Evolutionary conservation across 2,329 filamentous ascomycete species (phyloP).

Genomic region (Aspergillus pseudonomiae): DNA sequence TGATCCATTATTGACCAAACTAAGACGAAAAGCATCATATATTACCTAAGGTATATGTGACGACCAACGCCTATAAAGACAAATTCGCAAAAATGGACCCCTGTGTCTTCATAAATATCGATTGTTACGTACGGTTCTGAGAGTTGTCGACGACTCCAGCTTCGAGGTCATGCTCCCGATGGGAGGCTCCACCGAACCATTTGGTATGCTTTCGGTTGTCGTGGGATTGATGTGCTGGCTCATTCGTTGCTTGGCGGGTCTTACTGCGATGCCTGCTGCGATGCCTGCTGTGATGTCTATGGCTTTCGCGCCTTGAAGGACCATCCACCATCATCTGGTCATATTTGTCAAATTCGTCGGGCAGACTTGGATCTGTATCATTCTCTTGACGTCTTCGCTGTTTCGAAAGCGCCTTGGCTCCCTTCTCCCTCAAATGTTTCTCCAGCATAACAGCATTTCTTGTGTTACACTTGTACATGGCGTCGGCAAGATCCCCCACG

Average conservation of each 20-base stretch:
- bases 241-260: slow-evolving; percentile 24
- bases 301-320: slow-evolving; percentile 17
- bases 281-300: slow-evolving; percentile 17
- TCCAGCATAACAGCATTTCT: slow-evolving; percentile 51
- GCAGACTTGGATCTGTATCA: slow-evolving; percentile 40
- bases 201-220: slow-evolving; percentile 28
- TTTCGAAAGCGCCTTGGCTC: slow-evolving; percentile 34
- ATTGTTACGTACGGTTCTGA: slow-evolving; percentile 15
- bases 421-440: slow-evolving; percentile 46
- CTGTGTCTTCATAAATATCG: not conserved
- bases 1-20: slow-evolving; percentile 4
- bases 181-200: slow-evolving; percentile 35
- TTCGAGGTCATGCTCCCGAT: slow-evolving; percentile 33
- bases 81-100: not conserved
- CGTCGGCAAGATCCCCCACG: slow-evolving; percentile 52
- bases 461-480: slow-evolving; percentile 53
- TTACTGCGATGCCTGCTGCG: slow-evolving; percentile 22
- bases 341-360: slow-evolving; percentile 42
- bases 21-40: not conserved
- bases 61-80: not conserved
- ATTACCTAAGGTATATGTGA: not conserved
- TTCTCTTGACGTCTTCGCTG: slow-evolving; percentile 27
- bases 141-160: slow-evolving; percentile 30
- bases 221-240: slow-evolving; percentile 27
- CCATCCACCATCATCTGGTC: slow-evolving; percentile 31